These are phyloP conservation scores for Cystobasidium tubakii DNA, from an alignment of 768 basidiomycete genomes.

Conservation along the genomic window DNA sequence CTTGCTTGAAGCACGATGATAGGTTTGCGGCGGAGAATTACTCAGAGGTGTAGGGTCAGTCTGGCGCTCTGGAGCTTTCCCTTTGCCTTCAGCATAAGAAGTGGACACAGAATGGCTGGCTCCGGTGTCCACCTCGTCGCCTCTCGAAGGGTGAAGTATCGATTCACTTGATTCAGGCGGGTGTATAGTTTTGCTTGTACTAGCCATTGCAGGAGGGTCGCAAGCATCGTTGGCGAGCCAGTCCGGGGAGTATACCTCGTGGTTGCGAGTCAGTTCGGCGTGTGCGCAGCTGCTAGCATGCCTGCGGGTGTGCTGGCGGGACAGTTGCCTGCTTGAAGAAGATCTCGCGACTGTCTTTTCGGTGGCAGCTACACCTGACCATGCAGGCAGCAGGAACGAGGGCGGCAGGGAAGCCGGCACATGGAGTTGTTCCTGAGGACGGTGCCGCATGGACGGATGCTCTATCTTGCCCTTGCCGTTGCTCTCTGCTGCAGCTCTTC, in stretches of 20 bases:
- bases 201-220: background rate
- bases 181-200: background rate
- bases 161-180: background rate
- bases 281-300: constrained; percentile 1
- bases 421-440: background rate
- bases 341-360: constrained; percentile 1
- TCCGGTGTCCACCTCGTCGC: too few species aligned
- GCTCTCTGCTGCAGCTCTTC: background rate
- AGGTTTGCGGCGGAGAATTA: background rate
- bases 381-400: constrained; percentile 24
- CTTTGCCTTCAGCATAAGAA: background rate
- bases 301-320: background rate
- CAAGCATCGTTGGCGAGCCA: background rate
- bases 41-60: background rate
- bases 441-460: background rate
- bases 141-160: background rate
- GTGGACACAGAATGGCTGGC: background rate
- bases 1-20: background rate
- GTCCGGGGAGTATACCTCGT: background rate
- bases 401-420: background rate
- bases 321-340: background rate
- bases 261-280: background rate
- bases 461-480: background rate
- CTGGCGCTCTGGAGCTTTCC: background rate
- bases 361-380: background rate